Percentiles rank a stretch among this genome's conserved stretches.
phyloP scores from a whole-genome alignment of 164 flowering plant species.

The Umbilicus rupestris region DNA sequence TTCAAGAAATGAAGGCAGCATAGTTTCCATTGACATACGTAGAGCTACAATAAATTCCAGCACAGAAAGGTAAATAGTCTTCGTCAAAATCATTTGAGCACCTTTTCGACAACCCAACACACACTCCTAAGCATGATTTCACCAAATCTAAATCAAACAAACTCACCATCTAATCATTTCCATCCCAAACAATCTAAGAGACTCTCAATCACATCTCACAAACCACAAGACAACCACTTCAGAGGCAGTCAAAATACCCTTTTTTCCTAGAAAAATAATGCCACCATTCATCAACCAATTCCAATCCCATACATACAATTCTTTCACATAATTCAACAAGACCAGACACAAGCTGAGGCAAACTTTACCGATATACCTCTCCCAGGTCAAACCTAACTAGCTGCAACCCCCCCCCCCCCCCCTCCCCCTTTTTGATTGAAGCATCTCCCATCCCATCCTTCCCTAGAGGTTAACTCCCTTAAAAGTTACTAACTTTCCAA shows the following conservation, averaged over 20 bases:
- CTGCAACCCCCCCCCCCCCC: no score
- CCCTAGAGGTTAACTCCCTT: not conserved
- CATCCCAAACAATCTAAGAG: not conserved
- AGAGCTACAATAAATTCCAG: not conserved
- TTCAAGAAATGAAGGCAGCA: slow-evolving; percentile 1
- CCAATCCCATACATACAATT: no score
- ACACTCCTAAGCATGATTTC: not conserved
- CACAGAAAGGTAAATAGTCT: not conserved
- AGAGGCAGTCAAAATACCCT: not conserved
- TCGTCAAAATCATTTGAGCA: no score
- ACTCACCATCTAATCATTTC: not conserved
- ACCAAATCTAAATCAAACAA: not conserved
- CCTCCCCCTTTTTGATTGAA: no score
- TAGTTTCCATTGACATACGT: not conserved
- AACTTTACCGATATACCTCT: no score
- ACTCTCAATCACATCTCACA: not conserved
- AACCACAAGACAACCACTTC: not conserved
- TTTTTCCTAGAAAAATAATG: no score
- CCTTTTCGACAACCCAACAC: no score
- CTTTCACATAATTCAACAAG: no score
- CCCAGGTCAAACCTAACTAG: no score
- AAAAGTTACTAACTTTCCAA: not conserved
- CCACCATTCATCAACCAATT: no score
- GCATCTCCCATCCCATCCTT: no score
- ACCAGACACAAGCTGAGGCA: no score